phyloP scores from a whole-genome alignment of 2,329 filamentous ascomycete genomes.

The Colletotrichum siamense region DNA sequence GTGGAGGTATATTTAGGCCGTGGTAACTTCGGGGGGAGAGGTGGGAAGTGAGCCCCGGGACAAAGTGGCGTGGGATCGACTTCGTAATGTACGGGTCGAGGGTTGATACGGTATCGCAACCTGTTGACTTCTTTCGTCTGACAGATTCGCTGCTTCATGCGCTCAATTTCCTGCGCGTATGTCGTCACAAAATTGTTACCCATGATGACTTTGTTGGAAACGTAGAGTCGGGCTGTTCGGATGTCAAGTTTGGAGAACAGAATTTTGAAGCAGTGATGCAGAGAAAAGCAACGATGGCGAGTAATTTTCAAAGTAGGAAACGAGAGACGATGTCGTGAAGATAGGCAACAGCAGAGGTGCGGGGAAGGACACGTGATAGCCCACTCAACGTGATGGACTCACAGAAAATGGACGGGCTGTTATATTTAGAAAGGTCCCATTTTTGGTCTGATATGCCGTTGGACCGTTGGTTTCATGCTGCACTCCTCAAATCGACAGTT shows the following conservation, averaged over 20 bases:
- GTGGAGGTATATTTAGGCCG: accelerated
- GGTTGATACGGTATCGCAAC: neutral
- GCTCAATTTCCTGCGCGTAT: neutral
- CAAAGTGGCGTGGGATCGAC: neutral
- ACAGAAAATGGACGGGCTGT: neutral
- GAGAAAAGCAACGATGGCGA: no score
- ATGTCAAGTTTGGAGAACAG: no score
- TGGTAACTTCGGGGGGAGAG: neutral
- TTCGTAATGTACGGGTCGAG: accelerated
- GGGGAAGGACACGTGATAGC: neutral
- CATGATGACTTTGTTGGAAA: neutral
- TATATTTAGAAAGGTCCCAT: neutral
- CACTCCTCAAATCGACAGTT: accelerated
- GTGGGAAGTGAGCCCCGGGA: neutral
- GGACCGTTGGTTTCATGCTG: neutral
- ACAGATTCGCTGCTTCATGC: neutral
- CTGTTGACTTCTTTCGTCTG: neutral
- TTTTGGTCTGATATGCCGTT: neutral
- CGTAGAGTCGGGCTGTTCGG: no score
- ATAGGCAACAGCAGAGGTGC: neutral
- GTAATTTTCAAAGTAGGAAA: no score
- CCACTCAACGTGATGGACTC: neutral
- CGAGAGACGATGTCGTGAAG: no score
- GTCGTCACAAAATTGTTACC: accelerated
- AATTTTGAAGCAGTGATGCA: no score